A percentile compares a stretch with the other conserved stretches of the same genome.
phyloP scores from a whole-genome alignment of 1,284 basidiomycete genomes.

The Sporisorium iseilematis-ciliati region DNA sequence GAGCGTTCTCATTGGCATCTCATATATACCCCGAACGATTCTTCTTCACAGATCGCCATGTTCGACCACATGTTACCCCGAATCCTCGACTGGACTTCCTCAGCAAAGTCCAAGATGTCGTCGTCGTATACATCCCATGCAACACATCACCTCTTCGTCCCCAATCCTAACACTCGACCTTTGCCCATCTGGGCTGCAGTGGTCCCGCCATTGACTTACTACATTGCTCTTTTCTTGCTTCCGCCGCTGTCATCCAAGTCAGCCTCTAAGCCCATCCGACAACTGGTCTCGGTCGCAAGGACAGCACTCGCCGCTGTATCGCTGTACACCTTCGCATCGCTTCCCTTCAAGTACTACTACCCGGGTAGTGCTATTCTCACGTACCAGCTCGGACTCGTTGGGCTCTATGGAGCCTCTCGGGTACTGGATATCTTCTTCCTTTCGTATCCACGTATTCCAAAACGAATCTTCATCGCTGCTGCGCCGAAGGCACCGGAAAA shows the following conservation, averaged over 20 bases:
- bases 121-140: slow-evolving; percentile 24
- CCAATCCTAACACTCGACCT: slow-evolving; percentile 19
- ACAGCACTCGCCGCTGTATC: slow-evolving; percentile 29
- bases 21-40: slow-evolving; percentile 11
- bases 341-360: slow-evolving; percentile 49
- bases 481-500: slow-evolving; percentile 14
- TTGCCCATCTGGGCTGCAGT: slow-evolving; percentile 46
- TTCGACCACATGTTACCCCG: slow-evolving; percentile 10
- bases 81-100: slow-evolving; percentile 10
- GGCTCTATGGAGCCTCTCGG: slow-evolving; percentile 43
- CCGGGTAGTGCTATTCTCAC: slow-evolving; percentile 50
- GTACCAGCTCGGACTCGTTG: slow-evolving; percentile 54
- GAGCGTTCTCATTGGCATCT: not conserved
- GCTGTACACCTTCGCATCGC: slow-evolving; percentile 36
- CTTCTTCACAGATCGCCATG: not conserved
- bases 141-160: slow-evolving; percentile 38
- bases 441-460: slow-evolving; percentile 42
- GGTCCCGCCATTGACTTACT: slow-evolving; percentile 52
- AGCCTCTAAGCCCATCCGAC: slow-evolving; percentile 14
- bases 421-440: slow-evolving; percentile 57
- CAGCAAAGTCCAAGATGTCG: slow-evolving; percentile 21
- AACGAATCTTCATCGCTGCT: slow-evolving; percentile 35
- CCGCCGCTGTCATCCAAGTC: slow-evolving; percentile 38
- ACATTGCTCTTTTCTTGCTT: slow-evolving; percentile 40
- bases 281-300: slow-evolving; percentile 6